These are phyloP conservation scores for Thraustochytrium sp. DNA, from an alignment of 352 stramenopile genomes.

Conservation along the genomic window DNA sequence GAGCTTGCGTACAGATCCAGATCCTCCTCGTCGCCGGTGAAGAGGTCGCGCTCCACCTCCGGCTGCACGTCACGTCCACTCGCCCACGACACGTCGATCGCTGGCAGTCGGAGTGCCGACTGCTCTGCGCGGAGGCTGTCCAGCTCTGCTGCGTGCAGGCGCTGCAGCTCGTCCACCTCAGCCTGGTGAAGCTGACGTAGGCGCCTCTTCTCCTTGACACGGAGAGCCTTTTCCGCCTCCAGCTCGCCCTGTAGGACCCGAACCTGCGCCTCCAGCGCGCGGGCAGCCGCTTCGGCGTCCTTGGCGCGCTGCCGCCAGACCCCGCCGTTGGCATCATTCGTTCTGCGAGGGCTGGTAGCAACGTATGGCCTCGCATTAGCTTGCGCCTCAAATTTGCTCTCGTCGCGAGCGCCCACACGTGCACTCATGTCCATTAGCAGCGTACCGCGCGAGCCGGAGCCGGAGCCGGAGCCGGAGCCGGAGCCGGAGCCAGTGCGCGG, in stretches of 20 bases:
- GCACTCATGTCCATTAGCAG: too few species aligned
- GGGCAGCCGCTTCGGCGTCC: not conserved
- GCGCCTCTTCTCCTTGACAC: not conserved
- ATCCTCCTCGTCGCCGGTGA: not conserved
- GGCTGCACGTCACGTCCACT: too few species aligned
- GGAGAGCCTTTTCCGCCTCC: not conserved
- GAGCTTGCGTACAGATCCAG: not conserved
- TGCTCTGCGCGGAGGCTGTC: not conserved
- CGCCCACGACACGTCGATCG: too few species aligned
- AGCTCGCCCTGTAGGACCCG: not conserved
- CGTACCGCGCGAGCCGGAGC: too few species aligned
- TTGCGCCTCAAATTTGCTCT: too few species aligned
- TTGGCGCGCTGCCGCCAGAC: not conserved
- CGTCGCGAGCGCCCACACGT: too few species aligned
- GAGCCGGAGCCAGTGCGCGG: not conserved
- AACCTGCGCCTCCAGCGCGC: not conserved
- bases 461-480: not conserved
- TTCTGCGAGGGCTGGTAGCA: not conserved
- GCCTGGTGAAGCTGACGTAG: not conserved
- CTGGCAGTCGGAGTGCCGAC: not conserved
- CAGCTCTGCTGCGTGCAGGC: not conserved
- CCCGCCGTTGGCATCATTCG: not conserved
- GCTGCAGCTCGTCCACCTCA: conserved; percentile 18
- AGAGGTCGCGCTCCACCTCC: not conserved
- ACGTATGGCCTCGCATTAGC: not conserved